Conservation (phyloP, 2,329 filamentous ascomycete species). For the Exophiala sideris region DNA sequence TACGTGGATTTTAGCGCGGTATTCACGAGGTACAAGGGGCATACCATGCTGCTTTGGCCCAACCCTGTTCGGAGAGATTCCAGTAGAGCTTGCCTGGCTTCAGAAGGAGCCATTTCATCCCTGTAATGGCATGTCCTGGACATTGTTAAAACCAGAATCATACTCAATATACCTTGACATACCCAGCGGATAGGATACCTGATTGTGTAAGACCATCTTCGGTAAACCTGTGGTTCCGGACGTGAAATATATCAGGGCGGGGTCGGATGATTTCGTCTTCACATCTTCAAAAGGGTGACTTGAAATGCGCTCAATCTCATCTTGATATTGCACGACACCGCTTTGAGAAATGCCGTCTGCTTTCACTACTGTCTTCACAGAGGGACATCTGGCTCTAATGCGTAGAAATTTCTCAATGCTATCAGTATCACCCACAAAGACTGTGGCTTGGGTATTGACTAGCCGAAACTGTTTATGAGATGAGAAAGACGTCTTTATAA, state of each 20-base stretch:
- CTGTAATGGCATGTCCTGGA: slow-evolving; percentile 34
- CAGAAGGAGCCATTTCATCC: slow-evolving; percentile 36
- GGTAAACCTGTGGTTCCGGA: slow-evolving; percentile 38
- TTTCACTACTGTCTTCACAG: not conserved
- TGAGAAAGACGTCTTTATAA: not conserved
- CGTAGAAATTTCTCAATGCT: not conserved
- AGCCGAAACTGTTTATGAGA: not conserved
- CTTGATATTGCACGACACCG: not conserved
- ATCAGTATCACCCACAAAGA: not conserved
- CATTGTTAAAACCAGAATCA: not conserved
- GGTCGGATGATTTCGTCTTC: not conserved
- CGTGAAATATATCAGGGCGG: slow-evolving; percentile 40
- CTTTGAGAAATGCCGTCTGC: not conserved
- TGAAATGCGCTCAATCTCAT: not conserved
- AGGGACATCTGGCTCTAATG: not conserved
- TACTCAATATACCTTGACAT: not conserved
- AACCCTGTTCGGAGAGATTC: slow-evolving; percentile 41
- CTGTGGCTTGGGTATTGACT: not conserved
- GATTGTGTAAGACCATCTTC: slow-evolving; percentile 41
- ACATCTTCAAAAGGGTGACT: not conserved
- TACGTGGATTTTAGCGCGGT: slow-evolving; percentile 38
- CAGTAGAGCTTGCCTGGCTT: slow-evolving; percentile 36
- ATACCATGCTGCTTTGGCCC: slow-evolving; percentile 41
- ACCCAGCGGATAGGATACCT: slow-evolving; percentile 37
- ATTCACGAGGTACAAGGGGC: slow-evolving; percentile 31